A percentile compares a stretch with the other conserved stretches of the same genome.
Evolutionary conservation across 495 filamentous ascomycete genomes (phyloP).

Genomic region (Bombardia bombarda): DNA sequence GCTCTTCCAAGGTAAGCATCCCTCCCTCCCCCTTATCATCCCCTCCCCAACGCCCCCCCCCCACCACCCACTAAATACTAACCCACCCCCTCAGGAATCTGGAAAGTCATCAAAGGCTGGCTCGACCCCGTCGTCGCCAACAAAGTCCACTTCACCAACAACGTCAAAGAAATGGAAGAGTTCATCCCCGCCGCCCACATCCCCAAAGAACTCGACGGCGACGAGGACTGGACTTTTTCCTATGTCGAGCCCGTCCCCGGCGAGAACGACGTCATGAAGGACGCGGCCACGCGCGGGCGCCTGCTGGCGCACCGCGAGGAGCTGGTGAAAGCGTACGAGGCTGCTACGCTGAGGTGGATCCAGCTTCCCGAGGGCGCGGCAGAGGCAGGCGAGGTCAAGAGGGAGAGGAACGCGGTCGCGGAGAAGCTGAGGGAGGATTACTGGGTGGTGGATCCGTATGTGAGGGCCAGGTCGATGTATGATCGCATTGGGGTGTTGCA

Average conservation of each 20-base stretch:
- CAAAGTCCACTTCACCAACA: slow-evolving; percentile 94
- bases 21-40: background rate
- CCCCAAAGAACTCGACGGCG: slow-evolving; percentile 70
- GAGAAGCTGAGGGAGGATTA: slow-evolving; percentile 63
- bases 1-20: slow-evolving; percentile 75
- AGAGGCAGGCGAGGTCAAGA: slow-evolving; percentile 35
- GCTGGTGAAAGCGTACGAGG: slow-evolving; percentile 63
- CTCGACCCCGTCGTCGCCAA: slow-evolving; percentile 91
- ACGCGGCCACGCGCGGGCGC: slow-evolving; percentile 51
- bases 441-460: slow-evolving; percentile 74
- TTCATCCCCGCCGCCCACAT: slow-evolving; percentile 69
- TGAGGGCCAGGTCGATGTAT: slow-evolving; percentile 64
- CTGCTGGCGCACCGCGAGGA: slow-evolving; percentile 51
- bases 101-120: slow-evolving; percentile 92
- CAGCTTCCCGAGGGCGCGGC: slow-evolving; percentile 21
- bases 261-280: slow-evolving; percentile 68
- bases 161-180: slow-evolving; percentile 63
- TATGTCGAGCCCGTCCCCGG: slow-evolving; percentile 67
- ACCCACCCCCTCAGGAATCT: slow-evolving; percentile 47
- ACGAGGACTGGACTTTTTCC: slow-evolving; percentile 70
- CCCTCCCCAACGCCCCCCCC: background rate
- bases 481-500: slow-evolving; percentile 65
- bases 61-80: background rate
- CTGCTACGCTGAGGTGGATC: slow-evolving; percentile 64
- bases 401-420: slow-evolving; percentile 45